A percentile compares a stretch with the other conserved stretches of the same genome.
Evolutionary conservation across 75 land plant genomes (phyloP).

Genomic region (Selaginella tamariscina): DNA sequence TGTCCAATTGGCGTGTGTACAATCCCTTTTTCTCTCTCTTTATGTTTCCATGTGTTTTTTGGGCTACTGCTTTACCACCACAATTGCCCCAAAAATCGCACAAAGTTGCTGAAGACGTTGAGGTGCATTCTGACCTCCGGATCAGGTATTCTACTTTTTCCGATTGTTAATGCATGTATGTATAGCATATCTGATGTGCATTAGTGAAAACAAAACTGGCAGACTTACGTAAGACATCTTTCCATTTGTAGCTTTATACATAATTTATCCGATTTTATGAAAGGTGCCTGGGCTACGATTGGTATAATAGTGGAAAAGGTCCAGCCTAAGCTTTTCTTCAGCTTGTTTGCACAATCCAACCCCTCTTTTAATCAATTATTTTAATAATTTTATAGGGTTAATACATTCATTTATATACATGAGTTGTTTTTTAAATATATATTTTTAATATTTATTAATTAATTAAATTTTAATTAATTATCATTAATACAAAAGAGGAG

Average conservation of each 20-base stretch:
- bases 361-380: constrained; percentile 33
- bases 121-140: constrained; percentile 62
- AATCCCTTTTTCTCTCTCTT: too few relatives aligned
- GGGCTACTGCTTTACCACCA: constrained; percentile 48
- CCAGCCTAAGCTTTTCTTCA: constrained; percentile 48
- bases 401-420: neutral
- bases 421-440: neutral
- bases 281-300: constrained; percentile 69
- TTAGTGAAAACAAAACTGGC: constrained; percentile 46
- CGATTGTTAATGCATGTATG: neutral
- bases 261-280: constrained; percentile 15
- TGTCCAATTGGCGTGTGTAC: too few relatives aligned
- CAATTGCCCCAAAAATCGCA: constrained; percentile 10
- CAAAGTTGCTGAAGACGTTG: constrained; percentile 27
- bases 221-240: constrained; percentile 42
- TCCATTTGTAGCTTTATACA: neutral
- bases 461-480: constrained; percentile 48
- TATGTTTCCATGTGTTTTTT: too few relatives aligned
- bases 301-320: constrained; percentile 78
- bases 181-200: constrained; percentile 24
- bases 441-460: constrained; percentile 33
- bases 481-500: constrained; percentile 43
- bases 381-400: neutral
- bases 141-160: constrained; percentile 38
- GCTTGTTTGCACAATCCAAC: constrained; percentile 47